phyloP scores from a whole-genome alignment of 495 filamentous ascomycete genomes.

The Podospora sp. region DNA sequence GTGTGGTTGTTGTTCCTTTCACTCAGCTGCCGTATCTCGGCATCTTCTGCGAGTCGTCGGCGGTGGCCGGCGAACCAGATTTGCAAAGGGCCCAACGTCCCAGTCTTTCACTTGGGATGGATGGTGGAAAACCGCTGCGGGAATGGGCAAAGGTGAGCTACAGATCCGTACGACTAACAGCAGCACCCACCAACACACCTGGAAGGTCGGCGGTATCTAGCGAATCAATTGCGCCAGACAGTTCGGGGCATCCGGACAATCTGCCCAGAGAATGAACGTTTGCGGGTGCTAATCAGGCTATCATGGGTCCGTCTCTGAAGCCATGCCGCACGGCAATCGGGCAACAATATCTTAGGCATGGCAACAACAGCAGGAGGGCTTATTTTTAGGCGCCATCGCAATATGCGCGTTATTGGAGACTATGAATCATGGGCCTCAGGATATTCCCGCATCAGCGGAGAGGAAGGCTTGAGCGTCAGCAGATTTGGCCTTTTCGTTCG shows the following conservation, averaged over 20 bases:
- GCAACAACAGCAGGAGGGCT: conserved; percentile 10
- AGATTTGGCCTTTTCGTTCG: neutral
- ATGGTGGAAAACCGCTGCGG: neutral
- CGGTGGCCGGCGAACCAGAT: neutral
- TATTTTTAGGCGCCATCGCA: conserved; percentile 28
- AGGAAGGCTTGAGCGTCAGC: conserved; percentile 18
- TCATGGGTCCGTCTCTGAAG: conserved; percentile 19
- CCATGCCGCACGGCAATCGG: conserved; percentile 25
- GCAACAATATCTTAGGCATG: conserved; percentile 1
- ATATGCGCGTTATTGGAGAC: conserved; percentile 21
- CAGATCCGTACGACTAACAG: too few species aligned
- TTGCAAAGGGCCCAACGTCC: too few species aligned
- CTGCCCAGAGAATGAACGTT: conserved; percentile 11
- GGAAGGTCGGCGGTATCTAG: neutral
- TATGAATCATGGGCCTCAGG: conserved; percentile 9
- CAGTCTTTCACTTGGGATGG: neutral
- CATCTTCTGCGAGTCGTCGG: conserved; percentile 4
- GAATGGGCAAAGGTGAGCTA: neutral
- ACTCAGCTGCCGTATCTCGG: conserved; percentile 8
- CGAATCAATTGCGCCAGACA: neutral
- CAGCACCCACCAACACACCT: conserved; percentile 4
- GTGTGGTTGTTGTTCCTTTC: neutral
- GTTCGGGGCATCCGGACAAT: neutral
- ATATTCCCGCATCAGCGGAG: conserved; percentile 29
- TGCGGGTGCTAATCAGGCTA: conserved; percentile 26